phyloP scores from a whole-genome alignment of 2,329 filamentous ascomycete genomes.

The Beauveria varroae region DNA sequence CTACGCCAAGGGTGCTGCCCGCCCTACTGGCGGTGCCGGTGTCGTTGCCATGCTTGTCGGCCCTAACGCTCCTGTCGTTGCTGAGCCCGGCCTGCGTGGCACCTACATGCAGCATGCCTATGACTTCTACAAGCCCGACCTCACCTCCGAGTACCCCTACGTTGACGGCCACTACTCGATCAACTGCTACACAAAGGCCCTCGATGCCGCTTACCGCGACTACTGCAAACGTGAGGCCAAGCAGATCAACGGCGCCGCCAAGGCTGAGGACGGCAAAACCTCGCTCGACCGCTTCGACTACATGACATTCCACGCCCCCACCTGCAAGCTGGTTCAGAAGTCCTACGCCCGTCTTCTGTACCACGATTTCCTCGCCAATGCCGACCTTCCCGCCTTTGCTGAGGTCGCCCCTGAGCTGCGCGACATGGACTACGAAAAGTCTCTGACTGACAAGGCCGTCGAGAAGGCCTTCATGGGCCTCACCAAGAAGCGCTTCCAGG shows the following conservation, averaged over 20 bases:
- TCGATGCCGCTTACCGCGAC: conserved; percentile 73
- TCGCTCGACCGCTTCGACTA: conserved; percentile 76
- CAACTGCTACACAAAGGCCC: conserved; percentile 73
- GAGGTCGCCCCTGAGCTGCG: conserved; percentile 70
- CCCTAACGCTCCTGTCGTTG: conserved; percentile 66
- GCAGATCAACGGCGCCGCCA: conserved; percentile 32
- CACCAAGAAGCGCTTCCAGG: conserved; percentile 76
- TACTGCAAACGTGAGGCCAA: conserved; percentile 68
- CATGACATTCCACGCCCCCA: conserved; percentile 75
- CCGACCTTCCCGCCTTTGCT: conserved; percentile 58
- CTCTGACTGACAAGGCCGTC: conserved; percentile 70
- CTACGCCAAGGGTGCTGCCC: conserved; percentile 75
- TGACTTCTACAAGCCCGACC: conserved; percentile 86
- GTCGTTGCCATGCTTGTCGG: conserved; percentile 73
- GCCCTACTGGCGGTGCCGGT: conserved; percentile 74
- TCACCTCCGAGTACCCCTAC: conserved; percentile 80
- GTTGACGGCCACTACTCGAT: conserved; percentile 80
- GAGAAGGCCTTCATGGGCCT: conserved; percentile 83
- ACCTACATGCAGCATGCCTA: conserved; percentile 79
- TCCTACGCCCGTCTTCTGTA: conserved; percentile 78
- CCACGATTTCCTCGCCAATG: conserved; percentile 73
- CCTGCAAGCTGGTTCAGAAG: conserved; percentile 82
- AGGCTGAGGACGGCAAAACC: conserved; percentile 46
- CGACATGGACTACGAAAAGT: conserved; percentile 72
- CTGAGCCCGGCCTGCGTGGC: conserved; percentile 72